Conservation (phyloP, 306 rosid genomes). For the Coriaria nepalensis region DNA sequence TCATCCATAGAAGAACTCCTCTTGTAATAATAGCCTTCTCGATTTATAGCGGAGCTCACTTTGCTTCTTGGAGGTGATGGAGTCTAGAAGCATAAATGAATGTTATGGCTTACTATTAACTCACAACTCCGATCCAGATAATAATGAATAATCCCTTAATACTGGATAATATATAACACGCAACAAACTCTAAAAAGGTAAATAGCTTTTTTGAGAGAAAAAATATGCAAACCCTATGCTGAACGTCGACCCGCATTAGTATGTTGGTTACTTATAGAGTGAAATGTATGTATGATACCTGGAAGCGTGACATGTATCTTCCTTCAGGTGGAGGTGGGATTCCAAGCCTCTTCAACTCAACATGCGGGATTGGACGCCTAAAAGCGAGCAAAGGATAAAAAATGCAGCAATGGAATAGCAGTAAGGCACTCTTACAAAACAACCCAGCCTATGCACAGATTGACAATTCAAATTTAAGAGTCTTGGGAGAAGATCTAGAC, state of each 20-base stretch:
- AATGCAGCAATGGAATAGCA: background rate
- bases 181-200: too few species aligned
- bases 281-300: slow-evolving; percentile 29
- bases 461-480: too few species aligned
- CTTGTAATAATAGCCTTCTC: slow-evolving; percentile 26
- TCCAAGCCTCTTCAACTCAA: slow-evolving; percentile 66
- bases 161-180: too few species aligned
- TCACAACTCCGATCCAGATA: background rate
- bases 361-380: slow-evolving; percentile 71
- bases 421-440: too few species aligned
- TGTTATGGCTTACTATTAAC: background rate
- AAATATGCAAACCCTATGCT: background rate
- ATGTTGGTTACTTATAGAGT: slow-evolving; percentile 1
- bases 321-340: slow-evolving; percentile 93
- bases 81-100: slow-evolving; percentile 24
- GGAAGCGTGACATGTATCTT: slow-evolving; percentile 64
- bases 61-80: slow-evolving; percentile 82
- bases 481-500: too few species aligned
- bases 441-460: too few species aligned
- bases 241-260: background rate
- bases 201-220: slow-evolving; percentile 1
- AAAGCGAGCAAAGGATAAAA: slow-evolving; percentile 9
- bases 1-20: slow-evolving; percentile 24
- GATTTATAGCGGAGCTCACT: slow-evolving; percentile 22
- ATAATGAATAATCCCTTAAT: background rate